A percentile compares a stretch with the other conserved stretches of the same genome.
Evolutionary conservation across 257 asterid species (phyloP).

Genomic region (Ophiorrhiza pumila): DNA sequence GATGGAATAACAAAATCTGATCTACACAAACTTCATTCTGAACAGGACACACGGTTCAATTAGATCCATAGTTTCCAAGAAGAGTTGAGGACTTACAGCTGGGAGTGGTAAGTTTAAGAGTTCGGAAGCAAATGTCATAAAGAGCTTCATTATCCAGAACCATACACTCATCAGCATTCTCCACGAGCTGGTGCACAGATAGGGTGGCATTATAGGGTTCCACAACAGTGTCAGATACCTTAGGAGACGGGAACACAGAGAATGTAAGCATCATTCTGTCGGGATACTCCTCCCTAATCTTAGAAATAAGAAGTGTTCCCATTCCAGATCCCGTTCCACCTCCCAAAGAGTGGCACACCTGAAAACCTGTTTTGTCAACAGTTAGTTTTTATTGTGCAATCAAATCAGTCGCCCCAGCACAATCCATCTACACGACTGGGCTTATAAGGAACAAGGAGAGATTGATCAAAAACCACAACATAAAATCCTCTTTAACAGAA

Average conservation of each 20-base stretch:
- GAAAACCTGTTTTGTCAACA: conserved; percentile 44
- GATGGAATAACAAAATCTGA: background rate
- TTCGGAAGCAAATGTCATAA: conserved; percentile 66
- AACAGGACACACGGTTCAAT: background rate
- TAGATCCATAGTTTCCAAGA: background rate
- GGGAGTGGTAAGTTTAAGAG: conserved; percentile 70
- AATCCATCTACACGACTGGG: background rate
- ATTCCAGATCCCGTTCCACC: conserved; percentile 92
- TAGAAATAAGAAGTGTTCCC: conserved; percentile 79
- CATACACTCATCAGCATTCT: conserved; percentile 83
- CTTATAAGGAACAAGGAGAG: background rate
- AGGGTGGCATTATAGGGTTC: conserved; percentile 81
- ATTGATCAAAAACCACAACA: background rate
- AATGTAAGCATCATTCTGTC: conserved; percentile 85
- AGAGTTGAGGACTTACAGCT: conserved; percentile 46
- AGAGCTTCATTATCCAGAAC: conserved; percentile 75
- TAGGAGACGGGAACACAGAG: conserved; percentile 81
- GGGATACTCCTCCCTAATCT: conserved; percentile 77
- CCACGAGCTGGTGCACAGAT: conserved; percentile 79
- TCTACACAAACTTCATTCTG: background rate
- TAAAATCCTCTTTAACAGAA: too few relatives aligned
- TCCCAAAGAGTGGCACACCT: conserved; percentile 78
- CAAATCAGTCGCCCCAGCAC: background rate
- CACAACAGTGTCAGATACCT: conserved; percentile 76
- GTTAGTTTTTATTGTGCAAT: background rate